Percentiles rank a stretch among this genome's conserved stretches.
These are phyloP conservation scores for Cucurbita moschata DNA, from an alignment of 306 rosid species.

Conservation along the genomic window DNA sequence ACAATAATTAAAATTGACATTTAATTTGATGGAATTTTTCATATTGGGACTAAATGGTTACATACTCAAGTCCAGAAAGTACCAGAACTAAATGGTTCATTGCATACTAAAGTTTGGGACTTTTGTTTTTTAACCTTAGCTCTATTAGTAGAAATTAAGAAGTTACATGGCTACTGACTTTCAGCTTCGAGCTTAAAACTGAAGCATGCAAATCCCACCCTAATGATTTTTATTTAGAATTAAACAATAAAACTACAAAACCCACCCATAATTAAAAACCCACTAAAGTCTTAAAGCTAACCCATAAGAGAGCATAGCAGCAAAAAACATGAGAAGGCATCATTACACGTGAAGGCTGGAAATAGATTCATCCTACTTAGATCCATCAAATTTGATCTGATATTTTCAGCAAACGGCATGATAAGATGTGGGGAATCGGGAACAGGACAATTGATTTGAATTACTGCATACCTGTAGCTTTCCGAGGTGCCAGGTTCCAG, in stretches of 20 bases:
- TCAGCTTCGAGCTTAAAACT: background rate
- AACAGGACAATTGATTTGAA: background rate
- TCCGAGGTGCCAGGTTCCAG: constrained; percentile 99
- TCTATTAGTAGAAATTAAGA: background rate
- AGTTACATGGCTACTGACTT: background rate
- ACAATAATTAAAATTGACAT: too few species aligned
- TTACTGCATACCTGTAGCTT: constrained; percentile 66
- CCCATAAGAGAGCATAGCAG: background rate
- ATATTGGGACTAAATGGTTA: background rate
- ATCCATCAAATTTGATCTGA: background rate
- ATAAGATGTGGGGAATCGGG: background rate
- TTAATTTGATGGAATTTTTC: too few species aligned
- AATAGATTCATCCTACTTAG: background rate
- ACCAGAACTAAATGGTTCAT: background rate
- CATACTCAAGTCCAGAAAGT: background rate
- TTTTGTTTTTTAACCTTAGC: background rate
- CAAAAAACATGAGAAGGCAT: background rate
- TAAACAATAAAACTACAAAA: background rate
- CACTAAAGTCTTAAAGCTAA: background rate
- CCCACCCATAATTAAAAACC: background rate
- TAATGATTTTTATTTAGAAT: background rate
- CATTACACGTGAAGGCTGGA: background rate
- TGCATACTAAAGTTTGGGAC: background rate
- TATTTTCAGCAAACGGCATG: background rate
- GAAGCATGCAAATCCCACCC: background rate